A percentile compares a stretch with the other conserved stretches of the same genome.
phyloP scores from a whole-genome alignment of 2,329 filamentous ascomycete genomes.

The Cercospora sesami region DNA sequence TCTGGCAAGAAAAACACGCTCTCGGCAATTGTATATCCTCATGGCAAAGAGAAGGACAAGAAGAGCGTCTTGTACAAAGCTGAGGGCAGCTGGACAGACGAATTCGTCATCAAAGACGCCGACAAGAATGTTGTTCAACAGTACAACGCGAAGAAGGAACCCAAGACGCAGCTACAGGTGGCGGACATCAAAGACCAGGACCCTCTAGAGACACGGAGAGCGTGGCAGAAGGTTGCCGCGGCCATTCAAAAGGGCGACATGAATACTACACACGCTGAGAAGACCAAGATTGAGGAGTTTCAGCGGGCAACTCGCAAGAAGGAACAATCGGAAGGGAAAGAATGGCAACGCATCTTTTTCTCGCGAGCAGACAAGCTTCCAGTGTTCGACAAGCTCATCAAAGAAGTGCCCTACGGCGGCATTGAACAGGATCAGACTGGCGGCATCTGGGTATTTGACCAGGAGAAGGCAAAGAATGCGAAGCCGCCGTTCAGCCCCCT shows the following conservation, averaged over 20 bases:
- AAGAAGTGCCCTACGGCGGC: constrained; percentile 43
- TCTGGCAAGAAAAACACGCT: constrained; percentile 95
- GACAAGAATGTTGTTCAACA: constrained; percentile 48
- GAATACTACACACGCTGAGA: constrained; percentile 74
- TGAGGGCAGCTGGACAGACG: constrained; percentile 86
- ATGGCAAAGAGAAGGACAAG: constrained; percentile 61
- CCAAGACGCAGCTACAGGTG: constrained; percentile 67
- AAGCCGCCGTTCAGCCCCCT: constrained; percentile 35
- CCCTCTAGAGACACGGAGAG: constrained; percentile 80
- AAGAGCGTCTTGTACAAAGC: constrained; percentile 71
- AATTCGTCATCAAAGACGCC: constrained; percentile 74
- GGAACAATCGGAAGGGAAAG: constrained; percentile 71
- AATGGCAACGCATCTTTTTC: constrained; percentile 88
- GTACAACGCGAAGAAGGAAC: constrained; percentile 50
- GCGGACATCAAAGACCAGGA: constrained; percentile 77
- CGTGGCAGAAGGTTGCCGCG: constrained; percentile 81
- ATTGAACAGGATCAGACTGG: constrained; percentile 66
- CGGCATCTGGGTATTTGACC: constrained; percentile 69
- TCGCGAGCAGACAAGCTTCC: constrained; percentile 44
- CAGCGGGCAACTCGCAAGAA: constrained; percentile 75
- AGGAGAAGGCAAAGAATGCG: constrained; percentile 48
- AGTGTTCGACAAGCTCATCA: constrained; percentile 52
- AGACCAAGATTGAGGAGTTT: constrained; percentile 84
- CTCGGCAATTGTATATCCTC: constrained; percentile 70
- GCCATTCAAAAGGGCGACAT: constrained; percentile 82